These are phyloP conservation scores for Dioszegia hungarica DNA, from an alignment of 768 basidiomycete species.

Conservation along the genomic window DNA sequence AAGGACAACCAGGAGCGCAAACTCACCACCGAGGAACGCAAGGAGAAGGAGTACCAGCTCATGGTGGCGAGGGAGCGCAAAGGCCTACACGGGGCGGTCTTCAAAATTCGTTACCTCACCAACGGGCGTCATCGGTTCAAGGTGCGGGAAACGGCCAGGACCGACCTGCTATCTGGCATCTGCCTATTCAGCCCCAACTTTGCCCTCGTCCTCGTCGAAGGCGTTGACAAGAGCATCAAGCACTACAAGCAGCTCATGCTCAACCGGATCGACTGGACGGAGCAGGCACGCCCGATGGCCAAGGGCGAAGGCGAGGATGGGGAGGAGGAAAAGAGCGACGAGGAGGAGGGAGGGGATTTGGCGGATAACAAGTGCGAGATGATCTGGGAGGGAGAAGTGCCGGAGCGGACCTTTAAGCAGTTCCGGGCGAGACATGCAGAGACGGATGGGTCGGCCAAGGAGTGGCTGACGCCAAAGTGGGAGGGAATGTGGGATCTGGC, in stretches of 20 bases:
- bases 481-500: conserved; percentile 92
- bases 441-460: conserved; percentile 72
- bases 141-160: conserved; percentile 92
- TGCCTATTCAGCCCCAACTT: conserved; percentile 87
- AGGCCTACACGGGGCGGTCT: conserved; percentile 75
- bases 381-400: conserved; percentile 86
- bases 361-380: conserved; percentile 83
- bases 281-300: conserved; percentile 73
- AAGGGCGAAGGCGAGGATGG: conserved; percentile 63
- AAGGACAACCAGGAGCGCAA: conserved; percentile 90
- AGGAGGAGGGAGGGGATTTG: conserved; percentile 49
- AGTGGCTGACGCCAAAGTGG: conserved; percentile 74
- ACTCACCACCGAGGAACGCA: conserved; percentile 80
- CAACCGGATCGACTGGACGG: conserved; percentile 87
- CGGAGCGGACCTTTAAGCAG: conserved; percentile 70
- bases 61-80: conserved; percentile 82
- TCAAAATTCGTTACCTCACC: conserved; percentile 86
- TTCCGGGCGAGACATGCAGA: conserved; percentile 65
- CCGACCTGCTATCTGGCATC: conserved; percentile 76
- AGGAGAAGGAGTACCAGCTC: conserved; percentile 80
- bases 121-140: conserved; percentile 94
- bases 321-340: conserved; percentile 45
- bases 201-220: conserved; percentile 89
- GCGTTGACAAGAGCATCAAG: conserved; percentile 75
- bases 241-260: conserved; percentile 84